phyloP scores from a whole-genome alignment of 2,329 filamentous ascomycete genomes.

The Alternaria consortialis region DNA sequence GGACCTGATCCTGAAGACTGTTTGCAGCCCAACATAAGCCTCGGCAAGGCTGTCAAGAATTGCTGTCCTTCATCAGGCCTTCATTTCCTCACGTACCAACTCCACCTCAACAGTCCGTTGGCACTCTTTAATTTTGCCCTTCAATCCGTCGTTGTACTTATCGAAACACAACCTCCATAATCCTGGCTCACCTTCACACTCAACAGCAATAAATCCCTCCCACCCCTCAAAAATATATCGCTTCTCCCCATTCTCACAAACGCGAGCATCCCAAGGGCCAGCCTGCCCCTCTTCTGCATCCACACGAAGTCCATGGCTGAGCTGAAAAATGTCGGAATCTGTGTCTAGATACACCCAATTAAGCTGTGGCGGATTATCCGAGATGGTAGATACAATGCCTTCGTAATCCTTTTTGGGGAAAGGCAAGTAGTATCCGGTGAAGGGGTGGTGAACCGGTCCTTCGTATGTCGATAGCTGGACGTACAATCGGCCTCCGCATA shows the following conservation, averaged over 20 bases:
- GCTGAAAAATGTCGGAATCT: constrained; percentile 55
- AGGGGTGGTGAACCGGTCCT: constrained; percentile 49
- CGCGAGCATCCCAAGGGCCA: constrained; percentile 63
- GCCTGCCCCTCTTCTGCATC: constrained; percentile 65
- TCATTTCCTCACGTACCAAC: constrained; percentile 23
- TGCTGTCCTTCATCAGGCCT: not conserved
- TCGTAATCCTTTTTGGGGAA: constrained; percentile 57
- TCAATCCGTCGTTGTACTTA: constrained; percentile 54
- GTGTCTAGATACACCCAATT: constrained; percentile 74
- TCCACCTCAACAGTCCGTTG: constrained; percentile 30
- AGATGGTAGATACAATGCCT: constrained; percentile 59
- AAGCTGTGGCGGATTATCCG: constrained; percentile 65
- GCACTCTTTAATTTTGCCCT: constrained; percentile 40
- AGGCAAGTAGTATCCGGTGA: constrained; percentile 59
- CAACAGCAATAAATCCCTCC: constrained; percentile 65
- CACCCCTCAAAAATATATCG: constrained; percentile 62
- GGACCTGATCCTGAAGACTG: not conserved
- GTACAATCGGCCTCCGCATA: constrained; percentile 28
- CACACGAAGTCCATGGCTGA: constrained; percentile 64
- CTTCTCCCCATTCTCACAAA: constrained; percentile 72
- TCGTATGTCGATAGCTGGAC: constrained; percentile 32
- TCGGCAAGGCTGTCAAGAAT: not conserved
- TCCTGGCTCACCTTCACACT: constrained; percentile 56
- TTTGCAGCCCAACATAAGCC: not conserved
- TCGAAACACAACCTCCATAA: constrained; percentile 63